phyloP scores from a whole-genome alignment of 768 basidiomycete genomes.

The Holtermannia corniformis region DNA sequence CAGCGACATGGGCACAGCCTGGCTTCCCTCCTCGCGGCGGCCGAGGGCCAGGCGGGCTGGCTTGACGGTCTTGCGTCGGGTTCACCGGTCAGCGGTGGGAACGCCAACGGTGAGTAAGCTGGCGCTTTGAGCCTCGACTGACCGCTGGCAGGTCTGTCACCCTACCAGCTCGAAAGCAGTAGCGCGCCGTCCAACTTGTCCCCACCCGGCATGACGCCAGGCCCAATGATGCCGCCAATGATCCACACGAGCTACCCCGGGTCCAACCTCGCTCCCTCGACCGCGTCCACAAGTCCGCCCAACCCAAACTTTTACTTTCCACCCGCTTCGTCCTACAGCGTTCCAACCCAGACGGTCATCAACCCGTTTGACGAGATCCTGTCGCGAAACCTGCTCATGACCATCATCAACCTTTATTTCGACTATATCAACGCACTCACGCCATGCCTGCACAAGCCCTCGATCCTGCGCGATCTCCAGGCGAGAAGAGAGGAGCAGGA shows the following conservation, averaged over 20 bases:
- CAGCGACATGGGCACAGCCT: not conserved
- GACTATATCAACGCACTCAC: constrained; percentile 89
- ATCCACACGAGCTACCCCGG: no score
- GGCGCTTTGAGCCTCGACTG: not conserved
- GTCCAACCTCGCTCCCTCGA: no score
- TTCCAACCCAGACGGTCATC: no score
- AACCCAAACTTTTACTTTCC: no score
- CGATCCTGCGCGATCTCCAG: constrained; percentile 82
- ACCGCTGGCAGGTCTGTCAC: no score
- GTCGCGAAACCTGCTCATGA: constrained; percentile 66
- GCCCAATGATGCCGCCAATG: not conserved
- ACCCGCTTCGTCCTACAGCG: no score
- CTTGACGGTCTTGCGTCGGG: not conserved
- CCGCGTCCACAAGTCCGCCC: no score
- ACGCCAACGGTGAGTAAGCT: not conserved
- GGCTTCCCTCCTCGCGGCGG: not conserved
- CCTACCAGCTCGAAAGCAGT: not conserved
- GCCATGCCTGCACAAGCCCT: constrained; percentile 81
- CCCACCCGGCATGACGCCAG: not conserved
- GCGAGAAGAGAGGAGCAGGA: constrained; percentile 62
- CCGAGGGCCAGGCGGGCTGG: not conserved
- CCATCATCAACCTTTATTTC: constrained; percentile 80
- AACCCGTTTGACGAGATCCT: constrained; percentile 70
- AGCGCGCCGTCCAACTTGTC: not conserved
- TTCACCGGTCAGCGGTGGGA: not conserved